These are phyloP conservation scores for Glycine tomentella DNA, from an alignment of 306 rosid species.

Conservation along the genomic window DNA sequence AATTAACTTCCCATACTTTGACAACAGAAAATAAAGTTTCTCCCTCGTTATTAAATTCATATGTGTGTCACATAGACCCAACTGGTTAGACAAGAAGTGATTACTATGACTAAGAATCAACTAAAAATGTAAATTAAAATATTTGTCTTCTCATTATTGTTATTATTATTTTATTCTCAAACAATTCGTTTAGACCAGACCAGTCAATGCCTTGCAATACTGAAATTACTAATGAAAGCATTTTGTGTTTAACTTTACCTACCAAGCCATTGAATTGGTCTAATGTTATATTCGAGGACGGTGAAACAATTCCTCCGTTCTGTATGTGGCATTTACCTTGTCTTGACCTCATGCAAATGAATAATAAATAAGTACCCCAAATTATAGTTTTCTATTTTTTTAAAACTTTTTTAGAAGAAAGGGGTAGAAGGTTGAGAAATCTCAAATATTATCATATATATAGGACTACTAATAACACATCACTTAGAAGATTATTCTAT, in stretches of 20 bases:
- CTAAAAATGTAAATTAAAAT: conserved; percentile 11
- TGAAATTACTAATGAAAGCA: not conserved
- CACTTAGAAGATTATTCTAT: too few species aligned
- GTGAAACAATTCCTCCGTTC: conserved; percentile 1
- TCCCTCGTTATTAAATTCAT: not conserved
- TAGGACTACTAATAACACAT: too few species aligned
- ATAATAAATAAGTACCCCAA: not conserved
- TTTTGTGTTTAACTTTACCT: not conserved
- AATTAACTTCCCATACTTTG: not conserved
- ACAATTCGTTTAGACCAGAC: conserved; percentile 25
- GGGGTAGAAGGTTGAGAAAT: too few species aligned
- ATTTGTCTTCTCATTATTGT: conserved; percentile 6
- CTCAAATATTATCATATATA: too few species aligned
- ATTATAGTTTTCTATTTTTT: not conserved
- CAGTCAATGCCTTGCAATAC: conserved; percentile 40
- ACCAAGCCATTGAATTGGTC: conserved; percentile 38
- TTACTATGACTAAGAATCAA: conserved; percentile 11
- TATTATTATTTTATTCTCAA: conserved; percentile 21
- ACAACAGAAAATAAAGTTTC: not conserved
- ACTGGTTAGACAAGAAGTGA: conserved; percentile 36
- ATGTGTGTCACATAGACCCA: not conserved
- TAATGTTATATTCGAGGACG: not conserved
- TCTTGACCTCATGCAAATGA: not conserved
- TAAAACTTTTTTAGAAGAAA: too few species aligned
- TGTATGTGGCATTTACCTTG: not conserved